Base-by-base conservation (phyloP, 176 grass and related monocot species). In the Carex cristatella region DNA sequence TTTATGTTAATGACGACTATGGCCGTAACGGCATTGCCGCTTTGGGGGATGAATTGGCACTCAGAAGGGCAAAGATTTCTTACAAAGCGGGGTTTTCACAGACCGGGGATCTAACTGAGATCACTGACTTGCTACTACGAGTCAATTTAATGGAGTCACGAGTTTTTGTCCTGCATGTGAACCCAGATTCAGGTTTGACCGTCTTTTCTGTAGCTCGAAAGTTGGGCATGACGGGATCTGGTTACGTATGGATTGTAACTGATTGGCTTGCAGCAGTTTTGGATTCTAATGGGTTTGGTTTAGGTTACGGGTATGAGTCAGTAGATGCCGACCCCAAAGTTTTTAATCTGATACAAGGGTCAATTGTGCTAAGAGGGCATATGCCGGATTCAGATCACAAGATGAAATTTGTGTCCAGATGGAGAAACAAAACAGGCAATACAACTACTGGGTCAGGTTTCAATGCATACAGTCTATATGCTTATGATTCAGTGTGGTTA, bases 141-240 rank as follows among this genome's bases (percentile, higher is more conserved):
- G 89, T 87, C 63, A 95, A 93, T 68, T 88, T 95, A 86, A 93
- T 95, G 94, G 94, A 95, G 92, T 95, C 94, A 72, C 90, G 94
- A 70, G 69, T 95, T 78, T 91, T 86, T 59, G 85, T 95, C 49
- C 74, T 95, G 83, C 94, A 95, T 82, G 94, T 88, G n/a, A 95
- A 93, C 90, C 94, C 91, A 77, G 91, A 93, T 81, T 51, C 91
- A 4, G 94, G 94, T 27, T 81, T 95, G 83, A 83, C 56, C 16
- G 65, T 95, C 79, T 93, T 95, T 88, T 90, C 89, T 58, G 40
- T 18, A 5, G 91, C 94, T 58, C 87, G 85, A 59, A 89, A 87
- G 46, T 85, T 93, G 32, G 83, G 66, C 23, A 95, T 95, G 94
- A 86, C 89, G 42, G 68, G 10, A 76, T 80, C 65, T 68, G 94